Evolutionary conservation across 23 red algal species (phyloP).

Genomic region (Agarophyton chilense): DNA sequence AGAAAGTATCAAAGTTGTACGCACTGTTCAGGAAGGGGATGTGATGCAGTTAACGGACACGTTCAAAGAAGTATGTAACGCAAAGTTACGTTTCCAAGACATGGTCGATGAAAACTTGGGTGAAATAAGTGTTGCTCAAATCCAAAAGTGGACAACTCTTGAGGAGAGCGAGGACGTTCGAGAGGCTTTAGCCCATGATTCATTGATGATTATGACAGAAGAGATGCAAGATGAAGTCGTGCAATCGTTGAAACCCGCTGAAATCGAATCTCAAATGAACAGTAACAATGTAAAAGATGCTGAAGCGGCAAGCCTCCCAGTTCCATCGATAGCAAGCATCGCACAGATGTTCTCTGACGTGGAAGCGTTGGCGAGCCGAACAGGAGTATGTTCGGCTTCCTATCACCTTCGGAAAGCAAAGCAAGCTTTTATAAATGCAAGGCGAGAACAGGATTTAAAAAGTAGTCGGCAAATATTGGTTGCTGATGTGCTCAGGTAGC

Average conservation of each 20-base stretch:
- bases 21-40: conserved; percentile 8
- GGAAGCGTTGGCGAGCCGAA: not conserved
- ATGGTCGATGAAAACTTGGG: not conserved
- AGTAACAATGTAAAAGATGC: not conserved
- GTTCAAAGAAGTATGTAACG: conserved; percentile 9
- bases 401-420: conserved; percentile 13
- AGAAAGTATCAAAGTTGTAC: not conserved
- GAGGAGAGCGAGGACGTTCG: not conserved
- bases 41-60: not conserved
- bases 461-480: conserved; percentile 3
- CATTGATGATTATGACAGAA: not conserved
- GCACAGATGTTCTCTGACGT: conserved; percentile 3
- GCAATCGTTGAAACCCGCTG: not conserved
- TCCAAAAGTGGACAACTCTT: not conserved
- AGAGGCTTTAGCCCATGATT: conserved; percentile 6
- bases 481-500: not conserved
- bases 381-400: not conserved
- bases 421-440: conserved; percentile 1
- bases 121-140: not conserved
- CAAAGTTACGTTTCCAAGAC: not conserved
- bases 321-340: not conserved
- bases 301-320: not conserved
- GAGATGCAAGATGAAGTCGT: not conserved
- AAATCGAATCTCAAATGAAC: not conserved
- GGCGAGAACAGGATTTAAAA: not conserved